Conservation (phyloP, 371 early-diverging fungal genomes). For the Nematocida ausubeli region DNA sequence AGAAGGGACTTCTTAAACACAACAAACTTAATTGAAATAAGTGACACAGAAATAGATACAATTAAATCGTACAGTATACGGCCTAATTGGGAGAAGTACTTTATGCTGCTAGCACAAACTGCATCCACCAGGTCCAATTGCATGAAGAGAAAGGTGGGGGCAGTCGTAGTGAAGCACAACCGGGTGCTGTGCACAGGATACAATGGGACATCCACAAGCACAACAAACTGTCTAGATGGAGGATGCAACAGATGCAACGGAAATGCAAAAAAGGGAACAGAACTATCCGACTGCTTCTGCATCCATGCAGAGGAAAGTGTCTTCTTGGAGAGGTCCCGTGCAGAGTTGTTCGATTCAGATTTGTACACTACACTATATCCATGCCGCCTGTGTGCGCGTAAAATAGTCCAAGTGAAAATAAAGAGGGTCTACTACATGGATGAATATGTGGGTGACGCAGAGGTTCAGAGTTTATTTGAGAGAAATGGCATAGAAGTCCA, state of each 20-base stretch:
- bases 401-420: conserved; percentile 86
- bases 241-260: conserved; percentile 86
- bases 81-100: conserved; percentile 83
- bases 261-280: conserved; percentile 72
- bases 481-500: conserved; percentile 8
- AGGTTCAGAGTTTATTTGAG: not conserved
- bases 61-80: not conserved
- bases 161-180: conserved; percentile 79
- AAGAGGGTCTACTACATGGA: conserved; percentile 76
- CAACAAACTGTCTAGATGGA: conserved; percentile 84
- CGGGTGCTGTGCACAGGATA: conserved; percentile 89
- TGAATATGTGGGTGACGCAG: conserved; percentile 36
- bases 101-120: conserved; percentile 83
- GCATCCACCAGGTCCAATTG: conserved; percentile 77
- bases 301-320: conserved; percentile 98
- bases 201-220: conserved; percentile 86
- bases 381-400: conserved; percentile 79
- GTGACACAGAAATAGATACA: not conserved
- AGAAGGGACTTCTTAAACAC: not conserved
- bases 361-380: conserved; percentile 57
- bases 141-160: conserved; percentile 94
- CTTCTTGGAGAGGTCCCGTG: conserved; percentile 69
- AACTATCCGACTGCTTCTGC: conserved; percentile 81
- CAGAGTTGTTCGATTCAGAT: conserved; percentile 14
- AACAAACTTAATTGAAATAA: conserved; percentile 21